Evolutionary conservation across 495 filamentous ascomycete species (phyloP), one percentile per base, ranked within the genome.

Genomic region (Rhypophila decipiens): DNA sequence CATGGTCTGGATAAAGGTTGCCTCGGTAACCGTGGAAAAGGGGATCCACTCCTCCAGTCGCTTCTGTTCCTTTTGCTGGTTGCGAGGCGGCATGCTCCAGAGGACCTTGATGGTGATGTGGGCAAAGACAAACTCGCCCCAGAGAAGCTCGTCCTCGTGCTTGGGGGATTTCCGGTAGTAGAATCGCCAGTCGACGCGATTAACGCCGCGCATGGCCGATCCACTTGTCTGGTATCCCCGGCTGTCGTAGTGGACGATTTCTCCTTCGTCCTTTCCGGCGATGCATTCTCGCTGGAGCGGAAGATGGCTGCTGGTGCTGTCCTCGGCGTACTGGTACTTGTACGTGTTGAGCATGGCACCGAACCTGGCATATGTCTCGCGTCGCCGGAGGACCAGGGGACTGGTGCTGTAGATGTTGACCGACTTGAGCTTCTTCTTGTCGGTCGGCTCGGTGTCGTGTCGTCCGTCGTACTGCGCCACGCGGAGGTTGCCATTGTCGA

Each of bases 11-110:
- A 76, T 68, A 45, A 80, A 80, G 4, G 72, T 82, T 5, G 77
- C 78, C 54, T 80, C 75, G 5, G 72, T 78, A 2, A 82, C 75
- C 44, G 77, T 77, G 5, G 77, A 70, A 54, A 76, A 75, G 22
- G 78, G 78, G 44, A 82, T 79, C 77, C 78, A 83, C 36, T 67
- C 66, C 18, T 81, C 73, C 17, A 72, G 60, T 59, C 74, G 77
- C 42, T 77, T 69, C 4, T 73, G 66, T 59, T 74, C 77, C 42
- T 77, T 69, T 4, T 73, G 66, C 49, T 76, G 72, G 11, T 70
- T 62, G 33, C 65, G 62, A 5, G 77, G 77, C 42, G 78, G 73
- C 15, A 74, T 75, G 59, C 73, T 76, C 79, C 79, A 83, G n/a
- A 73, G 71, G 0, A 82, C 75, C 12, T 69, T 74, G 45, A 69